Evolutionary conservation across 805 yeast species (phyloP).

Genomic region (Myxozyma geophila): DNA sequence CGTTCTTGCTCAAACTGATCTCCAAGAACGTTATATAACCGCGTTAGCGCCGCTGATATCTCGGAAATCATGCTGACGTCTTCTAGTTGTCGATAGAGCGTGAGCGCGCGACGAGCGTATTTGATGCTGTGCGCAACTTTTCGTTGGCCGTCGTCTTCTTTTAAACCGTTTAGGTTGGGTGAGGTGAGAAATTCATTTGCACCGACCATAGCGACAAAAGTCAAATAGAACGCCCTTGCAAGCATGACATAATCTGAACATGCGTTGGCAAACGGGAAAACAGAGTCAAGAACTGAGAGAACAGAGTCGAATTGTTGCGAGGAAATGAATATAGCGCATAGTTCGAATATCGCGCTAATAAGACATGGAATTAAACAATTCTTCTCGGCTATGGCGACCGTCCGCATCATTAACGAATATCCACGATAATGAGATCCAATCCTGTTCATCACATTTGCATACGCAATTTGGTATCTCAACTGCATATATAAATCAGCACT

Average conservation of each 20-base stretch:
- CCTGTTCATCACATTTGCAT: constrained; percentile 16
- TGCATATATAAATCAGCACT: constrained; percentile 11
- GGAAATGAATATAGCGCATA: constrained; percentile 53
- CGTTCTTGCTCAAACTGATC: neutral
- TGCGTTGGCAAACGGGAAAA: constrained; percentile 54
- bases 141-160: neutral
- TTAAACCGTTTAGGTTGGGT: neutral
- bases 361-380: constrained; percentile 54
- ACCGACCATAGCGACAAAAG: constrained; percentile 44
- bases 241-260: constrained; percentile 49
- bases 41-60: constrained; percentile 3
- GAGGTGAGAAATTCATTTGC: neutral
- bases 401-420: constrained; percentile 29
- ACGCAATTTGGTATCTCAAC: constrained; percentile 17
- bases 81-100: constrained; percentile 17
- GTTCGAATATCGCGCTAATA: constrained; percentile 53
- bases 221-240: constrained; percentile 48
- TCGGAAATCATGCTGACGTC: constrained; percentile 13
- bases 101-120: constrained; percentile 6
- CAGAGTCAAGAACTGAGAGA: constrained; percentile 47
- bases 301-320: constrained; percentile 54
- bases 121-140: constrained; percentile 22
- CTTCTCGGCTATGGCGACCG: constrained; percentile 48
- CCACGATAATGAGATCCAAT: constrained; percentile 11
- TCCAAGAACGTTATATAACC: constrained; percentile 13